phyloP scores from a whole-genome alignment of 306 rosid genomes.

The Glycine soja region DNA sequence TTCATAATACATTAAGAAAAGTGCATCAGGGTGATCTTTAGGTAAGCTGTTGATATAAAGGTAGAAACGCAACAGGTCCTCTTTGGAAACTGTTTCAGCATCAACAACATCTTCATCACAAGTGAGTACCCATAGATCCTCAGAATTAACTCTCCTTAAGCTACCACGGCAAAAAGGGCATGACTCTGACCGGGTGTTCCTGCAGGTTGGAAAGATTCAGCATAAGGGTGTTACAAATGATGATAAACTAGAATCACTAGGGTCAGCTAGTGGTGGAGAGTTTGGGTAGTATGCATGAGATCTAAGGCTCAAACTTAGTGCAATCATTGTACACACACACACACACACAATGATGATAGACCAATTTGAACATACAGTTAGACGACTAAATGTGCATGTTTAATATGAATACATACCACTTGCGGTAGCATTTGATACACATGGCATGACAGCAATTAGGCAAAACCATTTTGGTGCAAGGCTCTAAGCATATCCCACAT shows the following conservation, averaged over 20 bases:
- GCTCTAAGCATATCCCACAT: conserved; percentile 97
- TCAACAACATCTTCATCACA: conserved; percentile 89
- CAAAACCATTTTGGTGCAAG: conserved; percentile 90
- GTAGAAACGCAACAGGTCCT: conserved; percentile 83
- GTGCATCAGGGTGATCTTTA: conserved; percentile 90
- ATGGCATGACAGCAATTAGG: conserved; percentile 96
- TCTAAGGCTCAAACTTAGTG: too few species aligned
- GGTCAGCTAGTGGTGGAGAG: too few species aligned
- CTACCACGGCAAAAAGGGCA: conserved; percentile 98
- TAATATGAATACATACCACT: conserved; percentile 64
- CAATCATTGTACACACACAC: too few species aligned
- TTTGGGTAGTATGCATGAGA: too few species aligned
- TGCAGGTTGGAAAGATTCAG: conserved; percentile 42
- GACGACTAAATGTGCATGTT: not conserved
- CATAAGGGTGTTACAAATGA: conserved; percentile 24
- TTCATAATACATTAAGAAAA: conserved; percentile 85
- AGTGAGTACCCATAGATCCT: conserved; percentile 96
- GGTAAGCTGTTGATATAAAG: conserved; percentile 88
- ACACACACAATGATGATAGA: conserved; percentile 3
- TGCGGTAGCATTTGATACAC: conserved; percentile 98
- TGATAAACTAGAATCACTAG: not conserved
- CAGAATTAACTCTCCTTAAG: conserved; percentile 91
- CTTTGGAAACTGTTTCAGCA: conserved; percentile 79
- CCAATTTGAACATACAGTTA: not conserved
- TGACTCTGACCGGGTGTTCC: conserved; percentile 83